Evolutionary conservation across 2,329 filamentous ascomycete genomes (phyloP).

Genomic region (Claviceps lovelessii): DNA sequence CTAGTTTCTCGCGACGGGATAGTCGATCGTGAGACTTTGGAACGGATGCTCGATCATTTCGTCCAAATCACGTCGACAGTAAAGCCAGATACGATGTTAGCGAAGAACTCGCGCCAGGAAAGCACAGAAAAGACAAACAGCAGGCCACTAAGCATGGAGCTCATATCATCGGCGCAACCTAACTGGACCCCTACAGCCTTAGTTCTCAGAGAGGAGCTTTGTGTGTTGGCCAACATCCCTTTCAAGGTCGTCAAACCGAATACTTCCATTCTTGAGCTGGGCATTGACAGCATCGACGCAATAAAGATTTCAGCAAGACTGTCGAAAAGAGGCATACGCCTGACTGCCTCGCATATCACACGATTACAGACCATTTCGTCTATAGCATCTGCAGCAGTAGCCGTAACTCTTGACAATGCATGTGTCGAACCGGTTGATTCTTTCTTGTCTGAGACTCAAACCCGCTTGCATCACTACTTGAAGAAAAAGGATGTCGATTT

Average conservation of each 20-base stretch:
- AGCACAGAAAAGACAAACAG: neutral
- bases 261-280: slow-evolving; percentile 64
- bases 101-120: neutral
- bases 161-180: neutral
- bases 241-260: slow-evolving; percentile 36
- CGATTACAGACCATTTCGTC: slow-evolving; percentile 50
- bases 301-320: slow-evolving; percentile 70
- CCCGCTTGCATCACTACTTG: slow-evolving; percentile 25
- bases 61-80: slow-evolving; percentile 11
- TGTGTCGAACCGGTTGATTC: too few relatives aligned
- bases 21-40: slow-evolving; percentile 18
- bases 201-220: slow-evolving; percentile 46
- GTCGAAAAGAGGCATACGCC: slow-evolving; percentile 40
- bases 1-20: slow-evolving; percentile 41
- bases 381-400: neutral
- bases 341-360: slow-evolving; percentile 68
- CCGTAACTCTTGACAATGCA: slow-evolving; percentile 27
- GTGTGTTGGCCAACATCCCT: slow-evolving; percentile 42
- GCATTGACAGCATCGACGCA: slow-evolving; percentile 81
- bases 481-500: slow-evolving; percentile 19
- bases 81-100: slow-evolving; percentile 4
- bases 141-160: neutral
- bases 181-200: slow-evolving; percentile 24
- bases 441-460: neutral
- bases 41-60: slow-evolving; percentile 26